Conservation (phyloP, 176 grass and related monocot species). For the Avena insularis region DNA sequence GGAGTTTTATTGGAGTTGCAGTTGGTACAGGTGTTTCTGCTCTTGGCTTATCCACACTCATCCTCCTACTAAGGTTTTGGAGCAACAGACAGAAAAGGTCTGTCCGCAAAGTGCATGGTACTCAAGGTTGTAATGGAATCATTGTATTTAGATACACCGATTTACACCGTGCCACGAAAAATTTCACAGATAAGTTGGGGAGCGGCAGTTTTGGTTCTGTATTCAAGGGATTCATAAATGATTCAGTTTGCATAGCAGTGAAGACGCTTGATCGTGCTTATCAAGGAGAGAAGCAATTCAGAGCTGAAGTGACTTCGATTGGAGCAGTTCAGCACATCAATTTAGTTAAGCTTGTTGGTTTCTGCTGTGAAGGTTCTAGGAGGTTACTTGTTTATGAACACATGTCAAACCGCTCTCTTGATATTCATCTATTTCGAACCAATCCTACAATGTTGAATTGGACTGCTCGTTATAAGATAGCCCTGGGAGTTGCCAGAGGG, state of each 20-base stretch:
- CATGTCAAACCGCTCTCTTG: too few relatives aligned
- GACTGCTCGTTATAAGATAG: constrained; percentile 56
- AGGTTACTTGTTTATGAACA: constrained; percentile 37
- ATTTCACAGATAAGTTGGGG: constrained; percentile 61
- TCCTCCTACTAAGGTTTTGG: constrained; percentile 1
- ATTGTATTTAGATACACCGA: constrained; percentile 55
- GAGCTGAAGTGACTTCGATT: constrained; percentile 44
- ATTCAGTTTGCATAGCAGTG: constrained; percentile 52
- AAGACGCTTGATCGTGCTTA: constrained; percentile 52
- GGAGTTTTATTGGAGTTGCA: background rate
- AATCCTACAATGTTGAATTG: constrained; percentile 36
- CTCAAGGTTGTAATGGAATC: constrained; percentile 17
- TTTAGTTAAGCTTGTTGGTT: constrained; percentile 30
- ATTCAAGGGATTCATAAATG: constrained; percentile 50
- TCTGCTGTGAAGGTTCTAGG: constrained; percentile 57
- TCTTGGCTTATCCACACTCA: background rate
- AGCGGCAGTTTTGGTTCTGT: constrained; percentile 64
- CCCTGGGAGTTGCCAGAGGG: constrained; percentile 61
- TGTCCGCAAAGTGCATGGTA: background rate
- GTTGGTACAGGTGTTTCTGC: constrained; percentile 1
- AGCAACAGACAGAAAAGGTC: constrained; percentile 1
- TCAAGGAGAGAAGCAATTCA: constrained; percentile 50
- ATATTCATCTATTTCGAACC: constrained; percentile 45
- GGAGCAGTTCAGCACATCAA: constrained; percentile 66
- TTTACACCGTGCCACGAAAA: constrained; percentile 53